Evolutionary conservation across 768 basidiomycete species (phyloP), one percentile per base, ranked within the genome.

Genomic region (Calocybe indica): DNA sequence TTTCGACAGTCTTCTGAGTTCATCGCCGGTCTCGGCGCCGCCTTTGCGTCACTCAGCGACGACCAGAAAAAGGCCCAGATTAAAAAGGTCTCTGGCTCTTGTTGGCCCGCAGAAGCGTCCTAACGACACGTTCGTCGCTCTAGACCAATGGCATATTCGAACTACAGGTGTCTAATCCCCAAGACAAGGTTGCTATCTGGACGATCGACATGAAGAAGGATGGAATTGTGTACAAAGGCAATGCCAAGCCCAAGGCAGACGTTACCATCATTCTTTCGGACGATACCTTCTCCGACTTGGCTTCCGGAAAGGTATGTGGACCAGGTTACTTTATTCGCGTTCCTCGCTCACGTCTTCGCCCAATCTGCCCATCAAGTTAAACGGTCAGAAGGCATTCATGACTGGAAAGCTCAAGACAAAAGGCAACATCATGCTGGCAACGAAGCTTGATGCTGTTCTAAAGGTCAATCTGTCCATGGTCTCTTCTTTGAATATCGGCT

Each of bases 361-460:
- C n/a, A 42, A 22, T 47, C 38, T 3, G 37, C 39, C 33, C n/a
- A 40, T 42, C 29, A 52, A 91, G 85, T 71, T 87, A 39, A 91
- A 88, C 57, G 92, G 90, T 13, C 93, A 96, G 68, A 93, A 92
- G 62, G 92, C 92, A 14, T 96, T 93, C 72, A 91, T 97, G 88
- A 89, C 88, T 6, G 93, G 93, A 29, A 88, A 89, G 61, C 79
- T 96, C 43, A 95, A 94, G 79, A 86, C 88, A 11, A 86, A 79
- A 63, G 92, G 91, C 47, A 93, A 92, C 68, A 82, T 93, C 66
- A 92, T 94, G 90, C 78, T 94, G 52, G 91, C 88, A 1, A 94
- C 91, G 22, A 97, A 95, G 66, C 86, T 96, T 33, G 85, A 87
- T 54, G 73, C 70, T 7, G 78, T 97, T 10, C 76, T 97, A 43